Evolutionary conservation across 352 stramenopile genomes (phyloP), one percentile per base, ranked within the genome.

Genomic region (Phytophthora sp.): DNA sequence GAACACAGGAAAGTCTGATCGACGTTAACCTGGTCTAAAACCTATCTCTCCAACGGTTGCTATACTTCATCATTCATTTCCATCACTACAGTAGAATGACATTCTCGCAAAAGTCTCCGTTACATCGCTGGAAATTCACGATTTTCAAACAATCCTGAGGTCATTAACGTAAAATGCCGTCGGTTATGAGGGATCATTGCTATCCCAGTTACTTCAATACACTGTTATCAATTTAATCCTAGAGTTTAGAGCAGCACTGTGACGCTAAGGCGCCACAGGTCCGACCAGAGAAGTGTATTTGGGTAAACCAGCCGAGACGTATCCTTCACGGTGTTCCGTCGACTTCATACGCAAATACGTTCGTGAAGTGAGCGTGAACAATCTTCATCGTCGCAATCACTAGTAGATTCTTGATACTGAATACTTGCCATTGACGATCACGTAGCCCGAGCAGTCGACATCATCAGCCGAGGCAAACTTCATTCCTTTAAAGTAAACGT

Each of bases 371-470:
- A 1, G 57, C 33, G 16, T 38, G 26, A 23, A 69, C 1, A 30
- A 76, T 7, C 53, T 80, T 80, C 38, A 80, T 80, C 45, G 74
- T 56, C 20, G 45, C 51, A 13, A 80, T 66, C 2, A 47, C 29
- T 39, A 55, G 33, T 12, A 79, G 49, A 47, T 82, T 57, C 13
- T 73, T 70, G 9, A 57, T 36, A 78, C 66, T 24, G 80, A 45
- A 49, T 63, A 82, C 39, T 75, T 77, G 26, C 54, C 56, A 58
- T 76, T 76, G 11, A 73, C 71, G 7, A 82, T 68, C 26, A 82
- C 74, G 49, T 70, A 78, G 0, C 69, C 73, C 11, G 57, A 71
- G 51, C 62, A 68, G 35, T 74, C 79, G 42, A 77, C 76, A 7
- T 67, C 74, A 8, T 77, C 73, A 1, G 58, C 61, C 11, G 63